Base-by-base conservation (phyloP, 805 yeast genomes). In the Candida loeiensis region DNA sequence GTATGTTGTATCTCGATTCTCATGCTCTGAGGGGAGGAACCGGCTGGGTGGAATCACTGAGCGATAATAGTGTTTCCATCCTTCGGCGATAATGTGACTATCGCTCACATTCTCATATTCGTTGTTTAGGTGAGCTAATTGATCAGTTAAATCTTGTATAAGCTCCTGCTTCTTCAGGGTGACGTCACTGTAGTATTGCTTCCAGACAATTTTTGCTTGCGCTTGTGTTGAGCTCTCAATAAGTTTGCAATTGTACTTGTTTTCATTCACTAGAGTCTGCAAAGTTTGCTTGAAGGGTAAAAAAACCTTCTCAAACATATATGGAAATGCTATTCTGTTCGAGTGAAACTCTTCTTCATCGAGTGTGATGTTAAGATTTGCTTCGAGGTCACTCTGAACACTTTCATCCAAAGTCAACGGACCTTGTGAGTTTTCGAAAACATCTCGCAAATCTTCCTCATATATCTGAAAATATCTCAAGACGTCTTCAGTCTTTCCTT, bases 321-420 rank as follows among this genome's bases (percentile, higher is more conserved):
- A 34, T 12, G 47, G 44, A 39, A 56, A 58, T 21, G 63, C 64
- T 19, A 58, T 21, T 7, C 16, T 24, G 3, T 24, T 33, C 17
- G 21, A 17, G 11, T 24, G 18, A 3, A 19, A 29, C n/a, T 28
- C 34, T 16, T 22, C 22, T n/a, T 36, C 38, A n/a, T 18, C 43
- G 6, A 30, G 22, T 40, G 36, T 9, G 18, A 15, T 11, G 35
- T 21, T 3, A n/a, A n/a, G 27, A 4, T 8, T 13, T 15, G 40
- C 38, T 6, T 14, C 44, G 21, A 43, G 36, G 7, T 44, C 43
- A 15, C 46, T 43, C 5, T 39, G 40, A 24, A 66, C 49, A 8
- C 52, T 47, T 5, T 50, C 53, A 38, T 68, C 73, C 30, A 65
- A 49, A 9, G 50, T 56, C 17, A 63, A 47, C 1, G 73, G 73